Conservation (phyloP, 1,284 basidiomycete genomes). For the Sanghuangporus sanghuang region DNA sequence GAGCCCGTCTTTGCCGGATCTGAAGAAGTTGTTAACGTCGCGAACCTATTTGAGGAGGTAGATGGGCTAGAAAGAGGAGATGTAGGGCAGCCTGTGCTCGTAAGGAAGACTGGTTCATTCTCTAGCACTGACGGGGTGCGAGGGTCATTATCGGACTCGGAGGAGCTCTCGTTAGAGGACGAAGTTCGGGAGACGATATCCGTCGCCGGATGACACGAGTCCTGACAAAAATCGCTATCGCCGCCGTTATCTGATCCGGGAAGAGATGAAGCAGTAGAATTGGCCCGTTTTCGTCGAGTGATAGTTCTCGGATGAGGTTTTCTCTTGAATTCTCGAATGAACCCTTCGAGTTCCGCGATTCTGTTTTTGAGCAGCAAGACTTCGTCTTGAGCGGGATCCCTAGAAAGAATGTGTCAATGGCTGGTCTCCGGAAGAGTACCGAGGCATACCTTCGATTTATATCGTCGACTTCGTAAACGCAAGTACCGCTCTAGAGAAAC, state of each 20-base stretch:
- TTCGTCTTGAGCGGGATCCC: slow-evolving; percentile 24
- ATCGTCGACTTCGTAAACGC: slow-evolving; percentile 40
- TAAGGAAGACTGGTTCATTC: slow-evolving; percentile 5
- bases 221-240: neutral
- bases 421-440: neutral
- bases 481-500: slow-evolving; percentile 31
- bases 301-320: slow-evolving; percentile 20
- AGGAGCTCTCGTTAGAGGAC: neutral
- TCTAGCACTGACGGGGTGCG: neutral
- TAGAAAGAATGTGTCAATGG: neutral
- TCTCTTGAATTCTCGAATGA: slow-evolving; percentile 32
- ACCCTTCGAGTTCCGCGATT: slow-evolving; percentile 39
- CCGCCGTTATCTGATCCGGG: neutral
- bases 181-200: neutral
- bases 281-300: neutral
- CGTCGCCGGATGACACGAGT: neutral
- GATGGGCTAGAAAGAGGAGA: neutral
- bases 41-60: neutral
- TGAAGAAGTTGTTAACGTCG: neutral
- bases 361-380: slow-evolving; percentile 32
- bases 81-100: neutral
- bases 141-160: slow-evolving; percentile 2
- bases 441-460: slow-evolving; percentile 24
- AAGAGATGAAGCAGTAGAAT: neutral
- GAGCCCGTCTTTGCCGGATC: neutral